A percentile compares a stretch with the other conserved stretches of the same genome.
Conservation (phyloP, 768 basidiomycete species). For the Dioszegia crocea region DNA sequence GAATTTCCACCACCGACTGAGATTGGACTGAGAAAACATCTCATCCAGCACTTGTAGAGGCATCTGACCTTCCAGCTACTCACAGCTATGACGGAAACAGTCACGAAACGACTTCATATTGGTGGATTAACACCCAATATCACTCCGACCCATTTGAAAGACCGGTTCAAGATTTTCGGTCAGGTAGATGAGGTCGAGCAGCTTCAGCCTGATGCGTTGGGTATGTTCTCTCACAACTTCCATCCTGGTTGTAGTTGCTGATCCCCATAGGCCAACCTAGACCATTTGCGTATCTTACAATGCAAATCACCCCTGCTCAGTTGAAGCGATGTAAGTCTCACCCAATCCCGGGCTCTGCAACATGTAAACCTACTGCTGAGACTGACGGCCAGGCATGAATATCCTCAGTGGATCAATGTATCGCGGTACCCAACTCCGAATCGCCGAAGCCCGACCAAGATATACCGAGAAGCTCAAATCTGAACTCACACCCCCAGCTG, state of each 20-base stretch:
- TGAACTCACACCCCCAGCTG: slow-evolving; percentile 15
- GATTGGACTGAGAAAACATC: background rate
- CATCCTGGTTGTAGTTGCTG: background rate
- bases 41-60: slow-evolving; percentile 7
- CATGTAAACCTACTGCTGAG: background rate
- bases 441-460: slow-evolving; percentile 41
- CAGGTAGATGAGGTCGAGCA: slow-evolving; percentile 29
- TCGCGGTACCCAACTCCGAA: slow-evolving; percentile 43
- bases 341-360: background rate
- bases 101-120: slow-evolving; percentile 39
- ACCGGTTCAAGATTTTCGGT: slow-evolving; percentile 40
- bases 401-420: slow-evolving; percentile 45
- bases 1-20: background rate
- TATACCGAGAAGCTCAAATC: slow-evolving; percentile 15
- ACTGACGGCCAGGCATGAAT: slow-evolving; percentile 30
- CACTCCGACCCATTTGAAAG: slow-evolving; percentile 36
- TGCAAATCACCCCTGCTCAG: slow-evolving; percentile 34
- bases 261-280: slow-evolving; percentile 27
- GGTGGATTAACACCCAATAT: slow-evolving; percentile 36
- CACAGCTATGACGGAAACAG: slow-evolving; percentile 1
- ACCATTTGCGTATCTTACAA: slow-evolving; percentile 38
- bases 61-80: background rate
- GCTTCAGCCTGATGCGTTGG: slow-evolving; percentile 26
- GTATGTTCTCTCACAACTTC: slow-evolving; percentile 8
- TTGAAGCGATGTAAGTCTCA: slow-evolving; percentile 31